Percentiles rank a stretch among this genome's conserved stretches.
Conservation (phyloP, 345 rosid species). For the Orychophragmus violaceus region DNA sequence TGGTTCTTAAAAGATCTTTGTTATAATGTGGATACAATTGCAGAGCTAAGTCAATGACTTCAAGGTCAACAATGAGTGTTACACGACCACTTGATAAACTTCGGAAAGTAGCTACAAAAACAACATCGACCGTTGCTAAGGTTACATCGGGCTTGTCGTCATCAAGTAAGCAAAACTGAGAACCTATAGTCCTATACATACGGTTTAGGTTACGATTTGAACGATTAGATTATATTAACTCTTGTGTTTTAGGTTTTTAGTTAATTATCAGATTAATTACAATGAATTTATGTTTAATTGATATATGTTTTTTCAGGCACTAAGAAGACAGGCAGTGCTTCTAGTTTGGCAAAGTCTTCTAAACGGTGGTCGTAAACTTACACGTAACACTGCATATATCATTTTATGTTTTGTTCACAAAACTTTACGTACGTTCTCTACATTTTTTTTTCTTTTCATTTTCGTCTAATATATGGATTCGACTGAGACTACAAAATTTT, state of each 20-base stretch:
- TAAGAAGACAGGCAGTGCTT: constrained; percentile 31
- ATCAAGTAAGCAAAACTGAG: constrained; percentile 30
- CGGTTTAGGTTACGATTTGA: neutral
- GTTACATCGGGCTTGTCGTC: constrained; percentile 34
- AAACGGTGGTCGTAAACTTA: constrained; percentile 41
- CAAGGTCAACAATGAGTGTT: constrained; percentile 7
- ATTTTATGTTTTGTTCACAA: neutral
- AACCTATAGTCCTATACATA: neutral
- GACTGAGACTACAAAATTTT: constrained; percentile 13
- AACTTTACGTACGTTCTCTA: neutral
- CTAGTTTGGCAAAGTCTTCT: constrained; percentile 37
- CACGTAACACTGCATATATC: constrained; percentile 21
- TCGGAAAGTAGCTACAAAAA: constrained; percentile 25
- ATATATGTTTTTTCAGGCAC: constrained; percentile 37
- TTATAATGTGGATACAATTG: neutral
- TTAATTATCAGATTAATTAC: neutral
- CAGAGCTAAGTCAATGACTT: constrained; percentile 24
- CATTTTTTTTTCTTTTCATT: neutral
- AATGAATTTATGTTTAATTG: neutral
- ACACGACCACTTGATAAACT: constrained; percentile 29
- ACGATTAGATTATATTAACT: neutral
- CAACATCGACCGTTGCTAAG: constrained; percentile 35
- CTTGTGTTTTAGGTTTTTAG: neutral
- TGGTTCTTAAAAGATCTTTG: neutral
- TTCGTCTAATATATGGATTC: neutral